Percentiles rank a stretch among this genome's conserved stretches.
These are phyloP conservation scores for Zygosaccharomyces siamensis DNA, from an alignment of 805 yeast species.

Conservation along the genomic window DNA sequence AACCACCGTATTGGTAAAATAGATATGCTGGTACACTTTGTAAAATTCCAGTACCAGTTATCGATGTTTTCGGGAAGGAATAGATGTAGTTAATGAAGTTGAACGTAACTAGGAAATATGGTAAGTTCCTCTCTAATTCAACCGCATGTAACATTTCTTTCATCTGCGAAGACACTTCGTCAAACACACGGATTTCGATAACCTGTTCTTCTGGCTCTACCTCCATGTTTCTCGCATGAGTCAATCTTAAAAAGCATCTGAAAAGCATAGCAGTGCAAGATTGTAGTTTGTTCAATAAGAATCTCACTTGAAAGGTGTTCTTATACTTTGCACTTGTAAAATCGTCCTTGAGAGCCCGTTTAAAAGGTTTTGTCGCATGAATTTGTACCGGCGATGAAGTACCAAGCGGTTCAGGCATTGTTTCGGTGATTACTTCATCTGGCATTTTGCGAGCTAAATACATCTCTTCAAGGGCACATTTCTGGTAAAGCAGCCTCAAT, in stretches of 20 bases:
- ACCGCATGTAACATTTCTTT: slow-evolving; percentile 26
- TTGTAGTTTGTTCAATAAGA: slow-evolving; percentile 47
- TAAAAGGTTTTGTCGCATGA: slow-evolving; percentile 40
- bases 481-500: slow-evolving; percentile 44
- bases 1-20: slow-evolving; percentile 51
- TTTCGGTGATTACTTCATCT: slow-evolving; percentile 38
- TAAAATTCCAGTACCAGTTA: slow-evolving; percentile 29
- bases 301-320: slow-evolving; percentile 54
- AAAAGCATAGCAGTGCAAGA: slow-evolving; percentile 40
- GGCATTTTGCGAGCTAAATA: slow-evolving; percentile 48
- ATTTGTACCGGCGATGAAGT: slow-evolving; percentile 40
- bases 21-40: slow-evolving; percentile 41
- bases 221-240: slow-evolving; percentile 39
- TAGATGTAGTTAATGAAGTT: slow-evolving; percentile 37
- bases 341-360: slow-evolving; percentile 36
- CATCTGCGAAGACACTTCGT: slow-evolving; percentile 31
- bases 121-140: slow-evolving; percentile 21
- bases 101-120: slow-evolving; percentile 36
- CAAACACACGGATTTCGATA: slow-evolving; percentile 40
- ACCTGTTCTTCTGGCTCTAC: slow-evolving; percentile 35
- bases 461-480: slow-evolving; percentile 56
- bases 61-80: slow-evolving; percentile 31
- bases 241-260: slow-evolving; percentile 41
- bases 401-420: slow-evolving; percentile 38
- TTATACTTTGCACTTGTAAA: slow-evolving; percentile 56